Conservation (phyloP, 768 basidiomycete species). For the Pisolithus sp. region DNA sequence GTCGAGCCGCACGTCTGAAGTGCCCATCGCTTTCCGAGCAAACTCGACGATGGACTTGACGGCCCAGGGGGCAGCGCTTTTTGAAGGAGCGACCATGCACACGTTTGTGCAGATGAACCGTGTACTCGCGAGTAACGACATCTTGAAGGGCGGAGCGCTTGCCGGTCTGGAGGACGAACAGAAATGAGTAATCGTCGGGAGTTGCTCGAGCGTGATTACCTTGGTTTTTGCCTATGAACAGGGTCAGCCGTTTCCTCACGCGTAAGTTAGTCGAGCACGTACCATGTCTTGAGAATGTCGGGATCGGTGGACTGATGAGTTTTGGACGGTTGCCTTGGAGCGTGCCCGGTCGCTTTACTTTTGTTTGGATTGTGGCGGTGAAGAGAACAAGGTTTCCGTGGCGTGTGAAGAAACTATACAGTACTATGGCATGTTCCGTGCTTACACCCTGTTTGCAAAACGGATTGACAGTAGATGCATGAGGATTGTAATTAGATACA, state of each 20-base stretch:
- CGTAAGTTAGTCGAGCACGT: slow-evolving; percentile 18
- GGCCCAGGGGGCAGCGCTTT: slow-evolving; percentile 94
- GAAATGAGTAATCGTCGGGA: not conserved
- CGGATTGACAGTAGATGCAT: no score
- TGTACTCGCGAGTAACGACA: slow-evolving; percentile 98
- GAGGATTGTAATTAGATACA: no score
- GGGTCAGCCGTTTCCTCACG: slow-evolving; percentile 8
- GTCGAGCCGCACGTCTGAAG: slow-evolving; percentile 87
- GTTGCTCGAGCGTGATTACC: slow-evolving; percentile 23
- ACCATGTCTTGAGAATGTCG: slow-evolving; percentile 70
- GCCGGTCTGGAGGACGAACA: slow-evolving; percentile 42
- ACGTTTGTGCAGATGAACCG: slow-evolving; percentile 93
- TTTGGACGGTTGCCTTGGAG: slow-evolving; percentile 18
- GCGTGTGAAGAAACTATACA: slow-evolving; percentile 38
- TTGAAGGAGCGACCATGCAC: slow-evolving; percentile 93
- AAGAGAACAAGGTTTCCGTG: slow-evolving; percentile 52
- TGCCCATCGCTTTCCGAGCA: slow-evolving; percentile 94
- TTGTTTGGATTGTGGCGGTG: slow-evolving; percentile 36
- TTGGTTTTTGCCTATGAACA: slow-evolving; percentile 36
- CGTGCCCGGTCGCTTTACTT: slow-evolving; percentile 29
- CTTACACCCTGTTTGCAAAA: no score
- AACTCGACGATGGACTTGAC: slow-evolving; percentile 92
- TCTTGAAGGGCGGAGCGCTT: slow-evolving; percentile 98
- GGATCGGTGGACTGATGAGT: slow-evolving; percentile 44
- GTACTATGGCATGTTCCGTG: slow-evolving; percentile 33